A percentile compares a stretch with the other conserved stretches of the same genome.
These are phyloP conservation scores for Prosopis cineraria DNA, from an alignment of 306 rosid genomes.

Conservation along the genomic window DNA sequence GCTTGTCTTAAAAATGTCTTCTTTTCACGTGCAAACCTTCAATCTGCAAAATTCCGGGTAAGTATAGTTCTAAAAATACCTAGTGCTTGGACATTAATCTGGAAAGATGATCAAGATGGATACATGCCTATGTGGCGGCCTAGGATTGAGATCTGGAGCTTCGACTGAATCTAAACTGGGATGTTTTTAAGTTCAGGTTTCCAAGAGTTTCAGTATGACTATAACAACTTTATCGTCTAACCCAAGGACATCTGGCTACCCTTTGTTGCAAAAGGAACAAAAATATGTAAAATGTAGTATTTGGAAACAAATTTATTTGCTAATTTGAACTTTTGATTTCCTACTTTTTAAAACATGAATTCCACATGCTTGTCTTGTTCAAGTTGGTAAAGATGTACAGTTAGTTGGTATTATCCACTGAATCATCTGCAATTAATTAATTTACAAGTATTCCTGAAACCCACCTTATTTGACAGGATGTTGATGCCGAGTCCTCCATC, in stretches of 20 bases:
- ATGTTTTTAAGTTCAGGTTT: slow-evolving; percentile 29
- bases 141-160: slow-evolving; percentile 22
- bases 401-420: slow-evolving; percentile 21
- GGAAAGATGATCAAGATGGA: slow-evolving; percentile 22
- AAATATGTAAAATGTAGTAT: slow-evolving; percentile 14
- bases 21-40: slow-evolving; percentile 91
- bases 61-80: slow-evolving; percentile 34
- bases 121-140: background rate
- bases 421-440: slow-evolving; percentile 15
- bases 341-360: background rate
- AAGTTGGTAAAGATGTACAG: slow-evolving; percentile 32
- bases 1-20: slow-evolving; percentile 91
- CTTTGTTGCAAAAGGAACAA: background rate
- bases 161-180: slow-evolving; percentile 25
- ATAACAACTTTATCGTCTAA: slow-evolving; percentile 17
- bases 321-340: slow-evolving; percentile 7
- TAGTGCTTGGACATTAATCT: slow-evolving; percentile 25
- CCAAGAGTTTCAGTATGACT: slow-evolving; percentile 6
- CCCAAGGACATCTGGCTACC: slow-evolving; percentile 1
- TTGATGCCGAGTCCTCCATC: slow-evolving; percentile 85
- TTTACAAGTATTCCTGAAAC: slow-evolving; percentile 19
- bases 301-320: background rate
- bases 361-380: slow-evolving; percentile 26
- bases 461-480: slow-evolving; percentile 61
- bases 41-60: slow-evolving; percentile 89